Percentiles rank a stretch among this genome's conserved stretches.
These are phyloP conservation scores for Coniferiporia sulphurascens DNA, from an alignment of 1,284 basidiomycete genomes.

Conservation along the genomic window DNA sequence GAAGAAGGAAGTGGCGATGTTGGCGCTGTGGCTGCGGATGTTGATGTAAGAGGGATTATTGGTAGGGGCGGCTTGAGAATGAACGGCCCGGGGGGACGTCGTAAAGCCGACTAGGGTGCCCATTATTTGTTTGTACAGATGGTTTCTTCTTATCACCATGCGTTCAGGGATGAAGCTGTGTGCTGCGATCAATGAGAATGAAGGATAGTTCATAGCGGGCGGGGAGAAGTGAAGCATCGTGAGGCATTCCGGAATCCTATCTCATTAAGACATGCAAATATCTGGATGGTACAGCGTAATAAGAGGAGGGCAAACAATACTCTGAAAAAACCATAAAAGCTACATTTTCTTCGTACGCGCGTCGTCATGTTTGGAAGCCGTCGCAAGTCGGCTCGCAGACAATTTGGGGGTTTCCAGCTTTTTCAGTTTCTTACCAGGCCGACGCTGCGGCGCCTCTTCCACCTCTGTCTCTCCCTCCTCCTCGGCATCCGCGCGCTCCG, in stretches of 20 bases:
- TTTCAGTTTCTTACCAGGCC: constrained; percentile 7
- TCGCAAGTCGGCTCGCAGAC: constrained; percentile 22
- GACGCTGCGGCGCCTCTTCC: background rate
- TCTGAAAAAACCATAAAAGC: background rate
- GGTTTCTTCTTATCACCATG: background rate
- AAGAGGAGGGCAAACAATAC: background rate
- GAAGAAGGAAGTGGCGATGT: constrained; percentile 43
- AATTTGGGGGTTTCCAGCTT: constrained; percentile 5
- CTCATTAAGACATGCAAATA: background rate
- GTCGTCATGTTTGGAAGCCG: constrained; percentile 5
- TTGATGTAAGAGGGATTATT: background rate
- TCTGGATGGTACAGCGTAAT: background rate
- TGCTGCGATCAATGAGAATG: too few species aligned
- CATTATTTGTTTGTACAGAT: background rate
- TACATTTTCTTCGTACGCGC: background rate
- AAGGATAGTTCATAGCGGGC: background rate
- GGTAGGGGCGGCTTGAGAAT: background rate
- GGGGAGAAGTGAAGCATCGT: background rate
- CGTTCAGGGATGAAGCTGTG: too few species aligned
- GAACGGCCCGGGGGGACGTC: background rate
- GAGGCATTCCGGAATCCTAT: background rate
- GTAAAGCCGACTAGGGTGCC: background rate
- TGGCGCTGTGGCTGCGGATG: background rate
- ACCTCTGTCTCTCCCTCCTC: constrained; percentile 24
- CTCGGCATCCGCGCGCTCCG: constrained; percentile 53